phyloP scores from a whole-genome alignment of 495 filamentous ascomycete species.

The Mytilinidion resinicola region DNA sequence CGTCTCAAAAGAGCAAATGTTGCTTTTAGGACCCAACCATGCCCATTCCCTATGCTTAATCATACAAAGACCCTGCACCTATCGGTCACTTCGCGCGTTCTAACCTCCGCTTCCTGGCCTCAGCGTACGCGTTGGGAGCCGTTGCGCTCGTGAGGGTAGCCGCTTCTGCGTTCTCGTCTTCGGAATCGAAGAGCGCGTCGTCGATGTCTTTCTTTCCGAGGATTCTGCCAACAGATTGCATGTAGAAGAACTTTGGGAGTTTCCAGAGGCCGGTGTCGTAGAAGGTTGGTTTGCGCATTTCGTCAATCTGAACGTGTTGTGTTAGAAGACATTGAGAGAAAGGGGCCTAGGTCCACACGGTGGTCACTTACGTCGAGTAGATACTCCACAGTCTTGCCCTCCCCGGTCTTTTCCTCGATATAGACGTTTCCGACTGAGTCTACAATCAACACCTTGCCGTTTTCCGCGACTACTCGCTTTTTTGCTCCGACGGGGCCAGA shows the following conservation, averaged over 20 bases:
- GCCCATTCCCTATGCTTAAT: no score
- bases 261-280: slow-evolving; percentile 39
- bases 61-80: no score
- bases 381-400: slow-evolving; percentile 75
- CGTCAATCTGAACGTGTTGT: slow-evolving; percentile 31
- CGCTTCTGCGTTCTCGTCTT: slow-evolving; percentile 25
- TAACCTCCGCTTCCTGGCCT: slow-evolving; percentile 36
- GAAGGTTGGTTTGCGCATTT: slow-evolving; percentile 37
- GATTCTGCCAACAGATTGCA: slow-evolving; percentile 31
- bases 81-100: slow-evolving; percentile 3
- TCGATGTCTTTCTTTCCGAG: slow-evolving; percentile 20
- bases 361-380: slow-evolving; percentile 75
- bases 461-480: slow-evolving; percentile 82
- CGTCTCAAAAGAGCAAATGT: no score
- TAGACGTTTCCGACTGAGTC: slow-evolving; percentile 88
- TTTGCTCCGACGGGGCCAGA: slow-evolving; percentile 57
- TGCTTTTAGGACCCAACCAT: no score
- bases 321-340: not conserved
- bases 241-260: slow-evolving; percentile 37
- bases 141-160: slow-evolving; percentile 27
- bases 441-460: slow-evolving; percentile 90
- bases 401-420: slow-evolving; percentile 80
- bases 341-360: not conserved
- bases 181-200: slow-evolving; percentile 23
- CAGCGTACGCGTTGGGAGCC: slow-evolving; percentile 32